Conservation (phyloP, 164 flowering plant genomes). For the Magnolia sinica region DNA sequence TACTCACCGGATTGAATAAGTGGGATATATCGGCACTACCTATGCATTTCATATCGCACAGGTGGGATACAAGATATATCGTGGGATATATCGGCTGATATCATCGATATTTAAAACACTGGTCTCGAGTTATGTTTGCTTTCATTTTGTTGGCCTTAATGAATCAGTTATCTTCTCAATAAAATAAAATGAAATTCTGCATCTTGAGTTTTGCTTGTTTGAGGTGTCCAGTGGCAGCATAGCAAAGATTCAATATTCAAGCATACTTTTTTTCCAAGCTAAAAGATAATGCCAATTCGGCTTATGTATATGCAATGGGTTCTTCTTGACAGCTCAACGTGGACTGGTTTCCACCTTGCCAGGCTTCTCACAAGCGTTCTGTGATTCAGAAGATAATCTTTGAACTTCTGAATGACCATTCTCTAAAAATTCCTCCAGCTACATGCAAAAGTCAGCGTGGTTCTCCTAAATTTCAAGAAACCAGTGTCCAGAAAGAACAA, state of each 20-base stretch:
- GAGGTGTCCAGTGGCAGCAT: background rate
- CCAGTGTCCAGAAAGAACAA: slow-evolving; percentile 24
- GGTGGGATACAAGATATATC: no score
- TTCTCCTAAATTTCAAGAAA: slow-evolving; percentile 19
- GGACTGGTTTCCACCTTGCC: slow-evolving; percentile 85
- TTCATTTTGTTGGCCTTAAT: no score
- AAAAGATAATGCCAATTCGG: background rate
- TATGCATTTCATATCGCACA: no score
- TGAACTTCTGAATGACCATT: slow-evolving; percentile 41
- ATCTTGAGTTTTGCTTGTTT: background rate
- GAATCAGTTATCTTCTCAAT: no score
- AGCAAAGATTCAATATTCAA: background rate
- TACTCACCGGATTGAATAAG: no score
- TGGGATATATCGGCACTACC: no score
- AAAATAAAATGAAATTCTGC: background rate
- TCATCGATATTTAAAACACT: no score
- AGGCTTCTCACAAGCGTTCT: slow-evolving; percentile 79
- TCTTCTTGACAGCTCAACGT: slow-evolving; percentile 51
- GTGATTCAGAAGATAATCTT: slow-evolving; percentile 54
- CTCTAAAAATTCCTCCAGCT: slow-evolving; percentile 29
- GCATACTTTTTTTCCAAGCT: background rate
- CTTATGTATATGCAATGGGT: background rate
- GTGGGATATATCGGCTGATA: no score
- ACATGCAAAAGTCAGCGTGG: slow-evolving; percentile 21
- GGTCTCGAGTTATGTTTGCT: no score